These are phyloP conservation scores for Phytophthora uliginosa DNA, from an alignment of 352 stramenopile genomes.

Conservation along the genomic window DNA sequence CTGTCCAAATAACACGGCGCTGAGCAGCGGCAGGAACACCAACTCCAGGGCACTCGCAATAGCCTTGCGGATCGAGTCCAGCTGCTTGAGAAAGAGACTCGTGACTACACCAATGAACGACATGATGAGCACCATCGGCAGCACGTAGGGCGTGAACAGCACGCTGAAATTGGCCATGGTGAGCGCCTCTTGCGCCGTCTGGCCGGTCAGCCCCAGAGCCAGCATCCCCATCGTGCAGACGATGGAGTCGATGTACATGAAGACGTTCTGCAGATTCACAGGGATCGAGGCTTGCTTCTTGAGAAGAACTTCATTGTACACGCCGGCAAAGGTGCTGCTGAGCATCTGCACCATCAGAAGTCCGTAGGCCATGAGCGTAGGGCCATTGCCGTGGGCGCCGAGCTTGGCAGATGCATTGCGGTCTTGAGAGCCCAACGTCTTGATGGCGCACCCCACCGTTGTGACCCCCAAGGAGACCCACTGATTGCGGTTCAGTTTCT, in stretches of 20 bases:
- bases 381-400: slow-evolving; percentile 1
- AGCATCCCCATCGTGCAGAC: slow-evolving; percentile 76
- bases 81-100: slow-evolving; percentile 82
- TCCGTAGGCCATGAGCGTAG: slow-evolving; percentile 63
- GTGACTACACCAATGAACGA: slow-evolving; percentile 84
- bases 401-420: slow-evolving; percentile 23
- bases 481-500: slow-evolving; percentile 79
- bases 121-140: slow-evolving; percentile 90
- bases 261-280: slow-evolving; percentile 86
- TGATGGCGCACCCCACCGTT: slow-evolving; percentile 81
- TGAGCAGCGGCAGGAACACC: slow-evolving; percentile 76
- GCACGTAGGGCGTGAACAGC: slow-evolving; percentile 79
- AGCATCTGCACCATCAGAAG: slow-evolving; percentile 82
- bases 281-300: slow-evolving; percentile 80
- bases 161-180: slow-evolving; percentile 56
- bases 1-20: slow-evolving; percentile 69
- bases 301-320: slow-evolving; percentile 88
- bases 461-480: slow-evolving; percentile 80
- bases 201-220: slow-evolving; percentile 70
- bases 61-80: slow-evolving; percentile 85
- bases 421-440: slow-evolving; percentile 63
- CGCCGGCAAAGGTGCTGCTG: slow-evolving; percentile 82
- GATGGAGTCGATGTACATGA: slow-evolving; percentile 90
- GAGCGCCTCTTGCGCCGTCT: slow-evolving; percentile 71
- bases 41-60: slow-evolving; percentile 84